Percentiles rank a stretch among this genome's conserved stretches.
Evolutionary conservation across 495 filamentous ascomycete species (phyloP).

Genomic region (Aspergillus conjunctus): DNA sequence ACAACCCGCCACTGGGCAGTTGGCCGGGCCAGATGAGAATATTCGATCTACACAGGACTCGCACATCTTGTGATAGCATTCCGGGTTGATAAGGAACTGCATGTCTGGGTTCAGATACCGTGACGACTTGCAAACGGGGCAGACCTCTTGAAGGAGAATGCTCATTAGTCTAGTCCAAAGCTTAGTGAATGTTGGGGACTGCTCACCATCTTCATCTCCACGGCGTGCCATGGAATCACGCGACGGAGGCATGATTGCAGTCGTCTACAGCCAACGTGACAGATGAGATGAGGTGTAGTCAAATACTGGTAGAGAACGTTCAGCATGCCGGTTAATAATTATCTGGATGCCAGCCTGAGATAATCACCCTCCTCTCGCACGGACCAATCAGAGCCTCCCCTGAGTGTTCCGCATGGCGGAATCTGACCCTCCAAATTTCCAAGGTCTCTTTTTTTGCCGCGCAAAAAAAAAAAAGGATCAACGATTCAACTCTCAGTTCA

Average conservation of each 20-base stretch:
- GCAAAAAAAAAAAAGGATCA: neutral
- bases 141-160: slow-evolving; percentile 65
- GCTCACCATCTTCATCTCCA: slow-evolving; percentile 56
- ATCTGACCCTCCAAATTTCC: slow-evolving; percentile 17
- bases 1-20: slow-evolving; percentile 88
- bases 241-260: slow-evolving; percentile 36
- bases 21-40: slow-evolving; percentile 85
- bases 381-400: slow-evolving; percentile 30
- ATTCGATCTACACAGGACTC: slow-evolving; percentile 90
- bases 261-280: slow-evolving; percentile 6
- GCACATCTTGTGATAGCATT: slow-evolving; percentile 99
- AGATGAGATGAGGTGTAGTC: slow-evolving; percentile 1
- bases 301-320: neutral
- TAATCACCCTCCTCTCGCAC: slow-evolving; percentile 15
- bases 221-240: slow-evolving; percentile 37
- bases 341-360: slow-evolving; percentile 1
- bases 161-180: slow-evolving; percentile 21
- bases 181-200: neutral
- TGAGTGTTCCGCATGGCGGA: slow-evolving; percentile 29
- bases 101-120: slow-evolving; percentile 94
- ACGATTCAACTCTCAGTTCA: neutral
- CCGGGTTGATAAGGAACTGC: slow-evolving; percentile 91
- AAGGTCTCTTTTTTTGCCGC: slow-evolving; percentile 23
- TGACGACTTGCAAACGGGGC: slow-evolving; percentile 93
- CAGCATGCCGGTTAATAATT: neutral